Evolutionary conservation across 2,329 filamentous ascomycete species (phyloP), one percentile per base, ranked within the genome.

Genomic region (Cytospora paraplurivora): DNA sequence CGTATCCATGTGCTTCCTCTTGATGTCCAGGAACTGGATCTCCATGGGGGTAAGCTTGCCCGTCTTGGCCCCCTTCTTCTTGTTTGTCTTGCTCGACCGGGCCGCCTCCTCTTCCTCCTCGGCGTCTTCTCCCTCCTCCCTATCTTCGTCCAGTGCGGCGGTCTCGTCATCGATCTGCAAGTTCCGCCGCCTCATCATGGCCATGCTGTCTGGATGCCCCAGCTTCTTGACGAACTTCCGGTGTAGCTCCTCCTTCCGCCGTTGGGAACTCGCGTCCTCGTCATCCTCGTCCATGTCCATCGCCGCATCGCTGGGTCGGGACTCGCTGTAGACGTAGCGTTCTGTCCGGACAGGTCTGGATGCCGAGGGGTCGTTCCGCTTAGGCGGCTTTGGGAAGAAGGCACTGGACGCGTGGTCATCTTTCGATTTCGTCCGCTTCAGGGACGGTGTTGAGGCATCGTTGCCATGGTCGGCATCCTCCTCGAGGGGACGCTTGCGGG

Each of bases 11-110:
- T 98, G 88, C 69, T 94, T 91, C 65, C 88, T 84, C 78, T 99
- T 99, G 75, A 99, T 96, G 19, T 96, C 93, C 7, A 99, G 82
- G 63, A 97, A 90, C 71, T 98, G 95, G 49, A 90, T 85, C 75
- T 98, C 93, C 88, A 99, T 90, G 0, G 95, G 95, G 0, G 95
- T 99, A 65, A 99, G 84, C 74, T 97, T 97, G 61, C 83, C 83
- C 2, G 83, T 81, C 74, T 86, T 88, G n/a, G 85, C 66, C 0
- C 86, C 85, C 73, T 92, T 96, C 76, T 91, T 96, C 67, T 81
- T 85, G 0, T 53, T 33, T 8, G 76, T 68, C 66, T 82, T 83
- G 32, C 78, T 71, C 13, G 75, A 69, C n/a, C 78, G 80, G 68
- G 71, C 79, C 64, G 72, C 83, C 4, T 83, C 79, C 2, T 84